These are phyloP conservation scores for Cicer cuneatum DNA, from an alignment of 306 rosid genomes.

Conservation along the genomic window DNA sequence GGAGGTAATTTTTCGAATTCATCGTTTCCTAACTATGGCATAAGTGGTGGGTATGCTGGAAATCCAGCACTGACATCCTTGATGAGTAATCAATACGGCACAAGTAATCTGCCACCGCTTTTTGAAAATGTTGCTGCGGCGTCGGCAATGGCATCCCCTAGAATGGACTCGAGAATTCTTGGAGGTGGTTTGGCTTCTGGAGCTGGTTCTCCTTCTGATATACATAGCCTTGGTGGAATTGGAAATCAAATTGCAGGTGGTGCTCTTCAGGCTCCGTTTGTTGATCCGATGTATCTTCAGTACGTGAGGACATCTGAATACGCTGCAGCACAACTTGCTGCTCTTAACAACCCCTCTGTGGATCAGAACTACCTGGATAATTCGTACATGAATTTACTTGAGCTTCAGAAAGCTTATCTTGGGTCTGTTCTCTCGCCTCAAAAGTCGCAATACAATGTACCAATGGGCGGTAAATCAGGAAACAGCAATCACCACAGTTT, in stretches of 20 bases:
- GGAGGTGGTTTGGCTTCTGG: conserved; percentile 55
- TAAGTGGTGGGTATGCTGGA: conserved; percentile 74
- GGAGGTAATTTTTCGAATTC: conserved; percentile 68
- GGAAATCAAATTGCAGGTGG: conserved; percentile 73
- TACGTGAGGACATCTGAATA: conserved; percentile 87
- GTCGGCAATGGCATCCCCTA: conserved; percentile 70
- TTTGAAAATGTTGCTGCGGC: conserved; percentile 82
- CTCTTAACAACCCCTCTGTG: conserved; percentile 72
- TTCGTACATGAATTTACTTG: conserved; percentile 78
- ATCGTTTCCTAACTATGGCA: conserved; percentile 67
- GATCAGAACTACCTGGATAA: conserved; percentile 75
- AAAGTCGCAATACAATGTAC: conserved; percentile 76
- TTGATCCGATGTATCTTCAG: conserved; percentile 86
- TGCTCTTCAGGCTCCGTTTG: conserved; percentile 77
- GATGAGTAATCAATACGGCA: conserved; percentile 87
- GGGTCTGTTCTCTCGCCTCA: conserved; percentile 79
- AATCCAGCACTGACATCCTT: conserved; percentile 76
- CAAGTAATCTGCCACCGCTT: conserved; percentile 72
- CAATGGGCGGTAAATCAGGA: conserved; percentile 70
- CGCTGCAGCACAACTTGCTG: conserved; percentile 82
- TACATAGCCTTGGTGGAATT: conserved; percentile 68
- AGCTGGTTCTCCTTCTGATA: conserved; percentile 64
- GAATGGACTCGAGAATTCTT: conserved; percentile 78
- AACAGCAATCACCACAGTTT: conserved; percentile 80
- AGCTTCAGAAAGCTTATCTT: conserved; percentile 84